Percentiles rank a stretch among this genome's conserved stretches.
These are phyloP conservation scores for Trifolium fragiferum DNA, from an alignment of 306 rosid species.

Conservation along the genomic window DNA sequence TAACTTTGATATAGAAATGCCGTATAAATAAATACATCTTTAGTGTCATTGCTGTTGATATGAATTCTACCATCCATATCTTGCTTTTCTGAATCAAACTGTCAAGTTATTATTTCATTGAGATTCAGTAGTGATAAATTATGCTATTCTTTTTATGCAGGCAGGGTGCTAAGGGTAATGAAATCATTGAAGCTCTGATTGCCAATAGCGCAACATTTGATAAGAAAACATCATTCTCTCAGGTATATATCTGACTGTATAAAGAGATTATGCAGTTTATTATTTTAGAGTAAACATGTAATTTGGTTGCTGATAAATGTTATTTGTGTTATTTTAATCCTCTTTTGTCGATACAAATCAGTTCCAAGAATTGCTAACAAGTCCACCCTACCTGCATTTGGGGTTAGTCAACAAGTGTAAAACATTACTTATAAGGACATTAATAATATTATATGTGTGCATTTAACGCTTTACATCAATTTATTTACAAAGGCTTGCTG, in stretches of 20 bases:
- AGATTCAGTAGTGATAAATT: not conserved
- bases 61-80: slow-evolving; percentile 11
- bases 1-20: not conserved
- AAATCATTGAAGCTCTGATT: slow-evolving; percentile 88
- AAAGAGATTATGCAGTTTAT: slow-evolving; percentile 17
- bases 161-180: slow-evolving; percentile 89
- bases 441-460: not conserved
- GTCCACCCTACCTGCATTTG: not conserved
- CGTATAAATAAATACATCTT: not conserved
- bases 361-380: not conserved
- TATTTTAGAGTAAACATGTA: slow-evolving; percentile 28
- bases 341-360: not conserved
- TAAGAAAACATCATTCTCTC: slow-evolving; percentile 87
- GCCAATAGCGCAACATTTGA: slow-evolving; percentile 92
- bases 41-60: not conserved
- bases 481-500: not conserved
- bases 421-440: not conserved
- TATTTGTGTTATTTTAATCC: slow-evolving; percentile 10
- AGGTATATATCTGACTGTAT: slow-evolving; percentile 55
- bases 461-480: slow-evolving; percentile 1
- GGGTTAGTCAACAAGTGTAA: not conserved
- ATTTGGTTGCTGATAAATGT: not conserved
- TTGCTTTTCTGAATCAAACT: not conserved
- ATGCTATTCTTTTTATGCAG: slow-evolving; percentile 50
- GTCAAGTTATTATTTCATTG: not conserved